These are phyloP conservation scores for Cyberlindnera maritima DNA, from an alignment of 805 yeast species.

Conservation along the genomic window DNA sequence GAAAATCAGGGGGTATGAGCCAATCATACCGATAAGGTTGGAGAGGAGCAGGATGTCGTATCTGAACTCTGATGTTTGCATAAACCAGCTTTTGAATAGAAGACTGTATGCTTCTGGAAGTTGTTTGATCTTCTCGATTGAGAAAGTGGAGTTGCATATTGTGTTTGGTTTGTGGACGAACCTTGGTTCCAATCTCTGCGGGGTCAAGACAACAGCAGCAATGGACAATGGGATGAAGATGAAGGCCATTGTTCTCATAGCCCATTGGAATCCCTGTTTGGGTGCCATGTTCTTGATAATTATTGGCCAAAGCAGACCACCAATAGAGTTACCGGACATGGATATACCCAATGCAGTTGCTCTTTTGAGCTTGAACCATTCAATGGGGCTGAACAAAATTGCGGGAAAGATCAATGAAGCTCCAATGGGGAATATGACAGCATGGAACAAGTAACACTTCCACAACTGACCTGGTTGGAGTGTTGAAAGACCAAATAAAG, in stretches of 20 bases:
- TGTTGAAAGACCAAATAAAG: slow-evolving; percentile 22
- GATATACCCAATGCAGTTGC: slow-evolving; percentile 52
- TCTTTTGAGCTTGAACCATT: slow-evolving; percentile 64
- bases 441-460: slow-evolving; percentile 27
- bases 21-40: slow-evolving; percentile 23
- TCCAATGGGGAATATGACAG: slow-evolving; percentile 21
- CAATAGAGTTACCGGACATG: slow-evolving; percentile 49
- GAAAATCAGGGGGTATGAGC: slow-evolving; percentile 24
- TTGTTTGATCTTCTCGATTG: slow-evolving; percentile 5
- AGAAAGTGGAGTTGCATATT: slow-evolving; percentile 19
- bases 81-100: slow-evolving; percentile 14
- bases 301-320: slow-evolving; percentile 41
- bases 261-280: slow-evolving; percentile 19
- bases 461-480: slow-evolving; percentile 17
- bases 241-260: slow-evolving; percentile 19
- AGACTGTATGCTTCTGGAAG: slow-evolving; percentile 12
- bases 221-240: slow-evolving; percentile 20
- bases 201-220: slow-evolving; percentile 16
- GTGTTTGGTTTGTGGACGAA: slow-evolving; percentile 14
- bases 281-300: slow-evolving; percentile 20
- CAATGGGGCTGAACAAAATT: slow-evolving; percentile 57
- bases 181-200: slow-evolving; percentile 14
- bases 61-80: slow-evolving; percentile 8
- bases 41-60: slow-evolving; percentile 11
- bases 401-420: slow-evolving; percentile 53